Base-by-base conservation (phyloP, 1,284 basidiomycete genomes). In the Moesziomyces antarcticus region DNA sequence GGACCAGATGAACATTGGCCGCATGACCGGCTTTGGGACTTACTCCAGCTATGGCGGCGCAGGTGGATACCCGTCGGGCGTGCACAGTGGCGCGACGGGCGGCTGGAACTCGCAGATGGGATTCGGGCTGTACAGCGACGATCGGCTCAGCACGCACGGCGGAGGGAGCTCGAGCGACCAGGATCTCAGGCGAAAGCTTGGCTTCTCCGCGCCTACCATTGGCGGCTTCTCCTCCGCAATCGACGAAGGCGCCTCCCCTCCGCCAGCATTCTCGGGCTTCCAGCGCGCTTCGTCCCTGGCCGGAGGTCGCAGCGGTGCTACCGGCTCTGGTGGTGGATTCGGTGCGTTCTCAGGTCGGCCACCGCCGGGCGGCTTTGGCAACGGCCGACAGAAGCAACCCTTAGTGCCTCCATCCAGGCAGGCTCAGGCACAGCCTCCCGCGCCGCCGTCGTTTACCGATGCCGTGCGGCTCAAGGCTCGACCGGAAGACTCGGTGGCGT, bases 21-120 rank as follows among this genome's bases (percentile, higher is more conserved):
- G 70, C 20, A 64, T 63, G 8, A 67, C 43, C n/a, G 70, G 63
- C 1, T 73, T 73, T 16, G 64, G 59, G 0, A 60, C 59, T 1
- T 73, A 67, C 22, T 55, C 56, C 25, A 67, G 68, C 55, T 68
- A 75, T 22, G 68, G 69, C 6, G 64, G 61, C 14, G 47, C 47
- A 21, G 65, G 73, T 25, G 68, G 68, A 14, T 62, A 65, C 35
- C 55, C 18, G 1, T 27, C 45, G 5, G 68, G 61, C 6, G 68
- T 71, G 22, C 68, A 71, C 45, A 72, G 63, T 27, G 64, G 63
- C 13, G 70, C 70, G 18, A 67, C 64, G 9, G 64, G 64, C 14
- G 63, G 59, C 6, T 73, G 70, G 70, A 73, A 64, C 21, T 73
- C 70, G 55, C 52, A 45, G 21, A 73, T 66, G 58, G 59, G 64